Conservation (phyloP, 2,329 filamentous ascomycete species). For the Emergomyces orientalis region DNA sequence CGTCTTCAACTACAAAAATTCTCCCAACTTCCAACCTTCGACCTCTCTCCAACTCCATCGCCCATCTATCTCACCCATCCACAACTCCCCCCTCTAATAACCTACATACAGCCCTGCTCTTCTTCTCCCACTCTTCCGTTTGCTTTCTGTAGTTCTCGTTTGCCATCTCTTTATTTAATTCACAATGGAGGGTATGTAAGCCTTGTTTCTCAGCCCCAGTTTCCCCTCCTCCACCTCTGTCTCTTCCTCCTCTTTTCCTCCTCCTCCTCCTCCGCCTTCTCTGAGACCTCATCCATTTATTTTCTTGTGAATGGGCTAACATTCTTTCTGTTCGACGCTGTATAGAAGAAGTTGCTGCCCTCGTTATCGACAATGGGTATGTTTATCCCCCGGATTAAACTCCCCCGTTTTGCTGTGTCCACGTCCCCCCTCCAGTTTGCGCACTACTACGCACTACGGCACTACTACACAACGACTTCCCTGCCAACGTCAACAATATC, state of each 20-base stretch:
- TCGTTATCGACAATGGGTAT: constrained; percentile 99
- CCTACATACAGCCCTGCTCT: neutral
- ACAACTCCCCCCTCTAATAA: neutral
- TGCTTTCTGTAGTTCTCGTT: constrained; percentile 15
- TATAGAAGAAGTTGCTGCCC: constrained; percentile 98
- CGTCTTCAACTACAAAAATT: constrained; percentile 16
- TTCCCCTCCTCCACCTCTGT: too few relatives aligned
- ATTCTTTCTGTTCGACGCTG: constrained; percentile 30
- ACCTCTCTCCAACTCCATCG: constrained; percentile 26
- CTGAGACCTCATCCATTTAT: neutral
- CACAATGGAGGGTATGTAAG: constrained; percentile 57
- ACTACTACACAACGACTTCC: neutral
- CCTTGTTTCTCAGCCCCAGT: constrained; percentile 14
- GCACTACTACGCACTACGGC: neutral
- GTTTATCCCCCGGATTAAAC: constrained; percentile 39
- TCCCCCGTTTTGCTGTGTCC: neutral
- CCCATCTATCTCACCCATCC: constrained; percentile 21
- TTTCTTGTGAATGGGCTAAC: constrained; percentile 31
- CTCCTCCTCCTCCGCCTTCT: constrained; percentile 12
- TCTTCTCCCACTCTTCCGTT: neutral
- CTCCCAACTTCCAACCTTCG: constrained; percentile 28
- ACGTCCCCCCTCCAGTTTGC: constrained; percentile 18
- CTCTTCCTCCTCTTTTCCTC: too few relatives aligned
- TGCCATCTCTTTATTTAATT: constrained; percentile 16
- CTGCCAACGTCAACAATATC: constrained; percentile 11